Base-by-base conservation (phyloP, 495 filamentous ascomycete species). In the Amniculicola lignicola region DNA sequence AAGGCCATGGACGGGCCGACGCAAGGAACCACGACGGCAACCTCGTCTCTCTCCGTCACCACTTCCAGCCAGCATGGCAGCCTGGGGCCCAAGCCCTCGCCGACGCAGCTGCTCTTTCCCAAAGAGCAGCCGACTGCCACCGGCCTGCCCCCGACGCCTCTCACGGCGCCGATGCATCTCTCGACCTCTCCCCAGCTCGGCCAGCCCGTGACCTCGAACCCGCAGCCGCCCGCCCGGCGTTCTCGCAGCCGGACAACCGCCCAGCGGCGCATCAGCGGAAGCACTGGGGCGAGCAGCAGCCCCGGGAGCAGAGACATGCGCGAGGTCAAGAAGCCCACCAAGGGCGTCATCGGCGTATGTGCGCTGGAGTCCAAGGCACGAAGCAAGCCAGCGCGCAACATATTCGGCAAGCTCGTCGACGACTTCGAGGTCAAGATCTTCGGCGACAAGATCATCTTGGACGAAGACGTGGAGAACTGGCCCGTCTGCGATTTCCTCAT, bases 391-490 rank as follows among this genome's bases (percentile, higher is more conserved):
- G 93, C 90, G 64, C 78, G 93, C 51, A 97, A 95, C 62, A 97
- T 97, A 51, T 73, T 99, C 36, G 97, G 94, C 48, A 84, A 88
- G 27, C 76, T 99, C 36, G 89, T 96, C 51, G 85, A 89, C 51
- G 91, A 96, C 55, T 96, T 97, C 60, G 91, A 99, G 64, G 89
- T 95, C 21, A 83, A 92, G 28, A 89, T 99, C 3, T 99, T 99
- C 73, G 93, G 93, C 29, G 93, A 99, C 70, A 99, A 99, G 67
- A 89, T 95, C 43, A 97, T 99, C 58, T 75, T 97, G 39, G 93
- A 99, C 59, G 93, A 98, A 77, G 82, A 82, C 72, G 74, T 81
- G 66, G 78, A 78, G 54, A 81, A 83, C 63, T 81, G 77, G 77
- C 77, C 76, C 2, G 70, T 80, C 25, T 82, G 90, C 69, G 93